phyloP scores from a whole-genome alignment of 2,329 filamentous ascomycete genomes.

The Zasmidium cellare region DNA sequence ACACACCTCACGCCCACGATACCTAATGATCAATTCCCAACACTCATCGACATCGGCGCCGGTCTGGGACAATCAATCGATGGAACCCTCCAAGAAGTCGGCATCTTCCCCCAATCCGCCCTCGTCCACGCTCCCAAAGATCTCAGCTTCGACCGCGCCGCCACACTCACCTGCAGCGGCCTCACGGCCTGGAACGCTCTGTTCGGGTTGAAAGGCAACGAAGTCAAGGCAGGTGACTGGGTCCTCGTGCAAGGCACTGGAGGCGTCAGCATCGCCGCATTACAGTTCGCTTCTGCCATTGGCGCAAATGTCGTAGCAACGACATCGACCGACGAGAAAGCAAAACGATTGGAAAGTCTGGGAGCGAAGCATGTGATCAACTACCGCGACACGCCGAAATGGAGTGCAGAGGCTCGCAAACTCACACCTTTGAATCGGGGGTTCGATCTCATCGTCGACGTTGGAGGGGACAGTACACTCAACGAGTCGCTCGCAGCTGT shows the following conservation, averaged over 20 bases:
- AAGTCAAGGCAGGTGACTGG: conserved; percentile 32
- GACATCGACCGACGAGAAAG: conserved; percentile 51
- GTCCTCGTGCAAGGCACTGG: conserved; percentile 67
- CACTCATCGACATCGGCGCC: conserved; percentile 12
- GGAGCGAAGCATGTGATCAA: conserved; percentile 57
- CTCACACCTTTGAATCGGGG: conserved; percentile 49
- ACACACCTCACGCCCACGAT: conserved; percentile 16
- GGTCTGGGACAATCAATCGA: conserved; percentile 39
- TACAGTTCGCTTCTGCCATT: conserved; percentile 54
- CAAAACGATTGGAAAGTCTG: conserved; percentile 33
- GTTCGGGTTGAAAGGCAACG: conserved; percentile 42
- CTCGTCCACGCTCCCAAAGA: conserved; percentile 36
- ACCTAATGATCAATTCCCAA: conserved; percentile 9
- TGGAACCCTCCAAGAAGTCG: conserved; percentile 65
- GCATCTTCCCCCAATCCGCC: conserved; percentile 62
- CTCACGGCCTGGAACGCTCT: conserved; percentile 51
- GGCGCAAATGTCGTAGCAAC: conserved; percentile 58
- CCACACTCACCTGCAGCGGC: conserved; percentile 45
- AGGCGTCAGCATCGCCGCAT: conserved; percentile 63
- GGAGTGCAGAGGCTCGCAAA: conserved; percentile 51
- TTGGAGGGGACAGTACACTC: conserved; percentile 50
- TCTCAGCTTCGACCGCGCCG: conserved; percentile 43
- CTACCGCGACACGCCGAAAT: conserved; percentile 50
- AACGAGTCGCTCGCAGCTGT: conserved; percentile 38
- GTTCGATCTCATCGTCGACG: conserved; percentile 62